Conservation (phyloP, 2,329 filamentous ascomycete species). For the Sporothrix brasiliensis region DNA sequence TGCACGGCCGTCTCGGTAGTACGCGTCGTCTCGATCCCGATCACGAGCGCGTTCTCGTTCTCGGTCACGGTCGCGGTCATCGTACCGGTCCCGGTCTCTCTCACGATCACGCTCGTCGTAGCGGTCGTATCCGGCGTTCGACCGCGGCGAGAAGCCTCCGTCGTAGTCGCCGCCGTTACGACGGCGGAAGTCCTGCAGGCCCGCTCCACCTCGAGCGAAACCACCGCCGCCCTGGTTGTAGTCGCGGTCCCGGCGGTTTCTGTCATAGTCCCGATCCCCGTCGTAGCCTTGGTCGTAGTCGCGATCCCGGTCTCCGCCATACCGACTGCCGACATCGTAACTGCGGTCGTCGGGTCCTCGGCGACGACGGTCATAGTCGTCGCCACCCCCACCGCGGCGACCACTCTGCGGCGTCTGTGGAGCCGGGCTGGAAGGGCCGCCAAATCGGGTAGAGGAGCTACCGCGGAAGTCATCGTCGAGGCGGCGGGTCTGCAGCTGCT, state of each 20-base stretch:
- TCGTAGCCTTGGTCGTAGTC: not conserved
- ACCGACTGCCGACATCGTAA: conserved; percentile 1
- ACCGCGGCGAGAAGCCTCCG: conserved; percentile 4
- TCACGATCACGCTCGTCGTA: not conserved
- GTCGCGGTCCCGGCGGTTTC: conserved; percentile 17
- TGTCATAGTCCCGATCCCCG: not conserved
- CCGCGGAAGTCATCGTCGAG: conserved; percentile 12
- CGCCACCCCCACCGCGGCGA: not conserved
- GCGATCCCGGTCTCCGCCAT: not conserved
- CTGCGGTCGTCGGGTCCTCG: not conserved
- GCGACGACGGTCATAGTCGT: conserved; percentile 1
- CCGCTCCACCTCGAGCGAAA: not conserved
- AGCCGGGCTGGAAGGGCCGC: not conserved
- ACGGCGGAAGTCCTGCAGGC: not conserved
- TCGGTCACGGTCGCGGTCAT: not conserved
- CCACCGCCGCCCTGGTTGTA: not conserved
- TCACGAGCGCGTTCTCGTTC: not conserved
- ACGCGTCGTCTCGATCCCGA: not conserved
- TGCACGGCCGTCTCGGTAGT: not conserved
- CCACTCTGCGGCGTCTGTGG: conserved; percentile 22
- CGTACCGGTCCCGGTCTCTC: too few species aligned
- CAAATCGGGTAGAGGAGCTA: not conserved
- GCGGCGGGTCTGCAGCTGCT: not conserved
- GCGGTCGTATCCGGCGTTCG: conserved; percentile 3
- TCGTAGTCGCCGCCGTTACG: conserved; percentile 14